phyloP scores from a whole-genome alignment of 345 rosid genomes.

The Excoecaria cochinchinensis region DNA sequence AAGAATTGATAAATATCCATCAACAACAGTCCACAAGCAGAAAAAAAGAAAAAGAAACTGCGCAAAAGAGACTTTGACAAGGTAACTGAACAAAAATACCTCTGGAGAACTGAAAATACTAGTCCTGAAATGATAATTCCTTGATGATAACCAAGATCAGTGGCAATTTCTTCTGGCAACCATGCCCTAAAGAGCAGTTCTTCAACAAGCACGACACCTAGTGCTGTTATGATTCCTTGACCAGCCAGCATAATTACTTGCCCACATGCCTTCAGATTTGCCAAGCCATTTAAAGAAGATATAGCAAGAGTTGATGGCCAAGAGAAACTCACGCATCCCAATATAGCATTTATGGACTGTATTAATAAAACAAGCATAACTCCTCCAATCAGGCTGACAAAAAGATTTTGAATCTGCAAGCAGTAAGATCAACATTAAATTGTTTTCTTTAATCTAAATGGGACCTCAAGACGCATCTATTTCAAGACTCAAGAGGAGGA shows the following conservation, averaged over 20 bases:
- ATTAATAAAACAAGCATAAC: constrained; percentile 53
- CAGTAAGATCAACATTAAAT: constrained; percentile 12
- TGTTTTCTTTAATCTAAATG: constrained; percentile 7
- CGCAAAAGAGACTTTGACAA: not conserved
- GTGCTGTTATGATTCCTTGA: constrained; percentile 62
- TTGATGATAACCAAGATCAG: constrained; percentile 70
- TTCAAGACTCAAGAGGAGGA: not conserved
- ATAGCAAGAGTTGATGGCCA: constrained; percentile 58
- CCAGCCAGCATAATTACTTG: constrained; percentile 44
- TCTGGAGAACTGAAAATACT: constrained; percentile 63
- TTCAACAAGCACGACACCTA: constrained; percentile 67
- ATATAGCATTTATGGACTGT: constrained; percentile 54
- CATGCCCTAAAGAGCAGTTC: constrained; percentile 87
- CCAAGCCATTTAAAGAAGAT: constrained; percentile 45
- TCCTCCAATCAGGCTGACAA: constrained; percentile 69
- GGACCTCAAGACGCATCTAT: not conserved
- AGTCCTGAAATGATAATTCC: constrained; percentile 79
- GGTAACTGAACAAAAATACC: constrained; percentile 41
- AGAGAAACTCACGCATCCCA: constrained; percentile 61
- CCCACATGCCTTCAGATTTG: constrained; percentile 43
- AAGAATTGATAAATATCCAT: not conserved
- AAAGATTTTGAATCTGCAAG: constrained; percentile 57
- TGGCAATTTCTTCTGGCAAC: constrained; percentile 77
- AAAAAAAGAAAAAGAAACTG: not conserved
- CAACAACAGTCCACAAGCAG: not conserved